Base-by-base conservation (phyloP, 208 protist species). In the Trypanosoma lewisi region DNA sequence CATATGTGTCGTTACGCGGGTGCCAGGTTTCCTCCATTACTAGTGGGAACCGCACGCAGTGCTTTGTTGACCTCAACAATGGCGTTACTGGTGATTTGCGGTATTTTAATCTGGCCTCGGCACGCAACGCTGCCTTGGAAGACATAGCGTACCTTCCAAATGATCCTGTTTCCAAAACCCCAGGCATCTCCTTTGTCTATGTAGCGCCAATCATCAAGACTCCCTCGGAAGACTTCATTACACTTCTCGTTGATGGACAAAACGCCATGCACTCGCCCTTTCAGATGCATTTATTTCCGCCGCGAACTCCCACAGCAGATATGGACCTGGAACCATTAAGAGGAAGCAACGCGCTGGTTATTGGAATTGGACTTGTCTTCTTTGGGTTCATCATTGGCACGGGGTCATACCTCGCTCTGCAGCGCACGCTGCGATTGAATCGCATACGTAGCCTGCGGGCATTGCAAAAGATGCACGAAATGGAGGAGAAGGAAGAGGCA, bases 51-150 rank as follows among this genome's bases (percentile, higher is more conserved):
- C 61, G 54, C n/a, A 82, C 80, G 1, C 17, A 51, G 51, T 86
- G 80, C 63, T 79, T 66, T 47, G 71, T 76, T 50, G 76, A 86
- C 49, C 56, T 86, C 27, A 21, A 63, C 14, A 73, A 72, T 45
- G 73, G 67, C 56, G 73, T 82, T 0, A 70, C 76, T 14, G 80
- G 76, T 23, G 76, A 86, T 50, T 27, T 70, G 12, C 17, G 37
- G n/a, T 80, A 77, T 61, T 86, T 73, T 65, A 16, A 54, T 41
- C 56, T 86, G 31, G 47, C 52, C 54, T 80, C 65, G 17, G 52
- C 54, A 12, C 50, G 74, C n/a, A 61, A 41, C 4, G 48, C 71
- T 19, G 63, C 36, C 1, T 48, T 86, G 23, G 73, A 73, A 11
- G 57, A 76, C 34, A 49, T 77, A 21, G 64, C 52, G 25, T 86